A percentile compares a stretch with the other conserved stretches of the same genome.
Conservation (phyloP, 1,139 yeast species). For the Yamadazyma epiphylla region DNA sequence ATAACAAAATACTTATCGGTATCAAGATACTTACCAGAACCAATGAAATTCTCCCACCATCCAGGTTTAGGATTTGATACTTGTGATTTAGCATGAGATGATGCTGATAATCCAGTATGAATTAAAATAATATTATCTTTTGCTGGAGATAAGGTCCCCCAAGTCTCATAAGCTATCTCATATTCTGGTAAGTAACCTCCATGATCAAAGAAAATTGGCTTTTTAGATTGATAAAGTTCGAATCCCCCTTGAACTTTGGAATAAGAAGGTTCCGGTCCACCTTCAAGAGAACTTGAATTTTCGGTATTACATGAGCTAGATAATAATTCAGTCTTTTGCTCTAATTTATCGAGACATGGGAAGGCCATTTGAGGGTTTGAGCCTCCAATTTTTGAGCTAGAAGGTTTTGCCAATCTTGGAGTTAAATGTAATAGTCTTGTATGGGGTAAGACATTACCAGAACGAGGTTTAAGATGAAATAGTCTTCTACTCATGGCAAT, state of each 20-base stretch:
- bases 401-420: neutral
- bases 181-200: constrained; percentile 77
- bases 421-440: no score
- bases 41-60: constrained; percentile 96
- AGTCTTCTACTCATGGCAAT: no score
- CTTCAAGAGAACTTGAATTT: constrained; percentile 42
- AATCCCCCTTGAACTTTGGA: constrained; percentile 69
- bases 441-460: no score
- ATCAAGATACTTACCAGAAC: constrained; percentile 76
- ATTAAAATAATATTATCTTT: constrained; percentile 71
- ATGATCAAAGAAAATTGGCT: constrained; percentile 70
- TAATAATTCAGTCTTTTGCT: constrained; percentile 51
- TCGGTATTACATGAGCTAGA: constrained; percentile 17
- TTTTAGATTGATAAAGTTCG: constrained; percentile 48
- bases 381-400: constrained; percentile 4
- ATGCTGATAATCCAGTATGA: constrained; percentile 91
- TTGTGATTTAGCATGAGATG: constrained; percentile 92
- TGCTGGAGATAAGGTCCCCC: constrained; percentile 70
- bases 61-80: constrained; percentile 67
- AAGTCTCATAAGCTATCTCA: constrained; percentile 84
- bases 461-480: no score
- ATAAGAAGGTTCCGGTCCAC: constrained; percentile 86
- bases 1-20: constrained; percentile 77
- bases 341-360: constrained; percentile 82
- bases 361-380: constrained; percentile 69